phyloP scores from a whole-genome alignment of 306 rosid species.

The Mucuna pruriens region DNA sequence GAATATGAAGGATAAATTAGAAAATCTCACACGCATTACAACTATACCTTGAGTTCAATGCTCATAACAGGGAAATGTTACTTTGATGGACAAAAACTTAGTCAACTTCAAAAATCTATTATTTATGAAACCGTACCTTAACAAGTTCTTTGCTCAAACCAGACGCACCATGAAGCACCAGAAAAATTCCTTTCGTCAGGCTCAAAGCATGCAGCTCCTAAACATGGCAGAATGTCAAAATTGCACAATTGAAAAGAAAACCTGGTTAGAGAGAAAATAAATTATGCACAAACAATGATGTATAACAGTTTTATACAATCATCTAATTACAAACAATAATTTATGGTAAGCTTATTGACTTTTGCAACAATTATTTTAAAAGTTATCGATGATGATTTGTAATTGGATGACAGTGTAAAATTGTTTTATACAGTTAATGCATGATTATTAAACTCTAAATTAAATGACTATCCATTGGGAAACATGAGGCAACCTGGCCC shows the following conservation, averaged over 20 bases:
- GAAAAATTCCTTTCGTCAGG: constrained; percentile 66
- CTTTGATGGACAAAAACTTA: constrained; percentile 9
- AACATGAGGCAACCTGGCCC: constrained; percentile 7
- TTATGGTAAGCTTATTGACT: no score
- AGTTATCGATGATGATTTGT: no score
- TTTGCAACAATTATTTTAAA: no score
- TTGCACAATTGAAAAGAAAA: constrained; percentile 31
- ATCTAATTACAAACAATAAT: no score
- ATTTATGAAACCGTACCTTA: constrained; percentile 54
- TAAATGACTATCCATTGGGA: not conserved
- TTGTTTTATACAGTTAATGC: no score
- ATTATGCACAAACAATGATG: no score
- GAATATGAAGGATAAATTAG: not conserved
- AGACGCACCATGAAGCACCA: constrained; percentile 97
- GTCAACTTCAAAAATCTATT: not conserved
- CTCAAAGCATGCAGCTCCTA: constrained; percentile 76
- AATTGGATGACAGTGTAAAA: no score
- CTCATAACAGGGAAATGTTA: not conserved
- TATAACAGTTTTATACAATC: no score
- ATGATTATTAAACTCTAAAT: no score
- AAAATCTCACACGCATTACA: not conserved
- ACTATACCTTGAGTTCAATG: constrained; percentile 21
- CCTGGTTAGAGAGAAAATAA: no score
- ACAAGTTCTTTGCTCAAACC: constrained; percentile 77
- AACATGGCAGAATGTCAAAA: constrained; percentile 31